Conservation (phyloP, 2,329 filamentous ascomycete species). For the Basipetospora chlamydospora region DNA sequence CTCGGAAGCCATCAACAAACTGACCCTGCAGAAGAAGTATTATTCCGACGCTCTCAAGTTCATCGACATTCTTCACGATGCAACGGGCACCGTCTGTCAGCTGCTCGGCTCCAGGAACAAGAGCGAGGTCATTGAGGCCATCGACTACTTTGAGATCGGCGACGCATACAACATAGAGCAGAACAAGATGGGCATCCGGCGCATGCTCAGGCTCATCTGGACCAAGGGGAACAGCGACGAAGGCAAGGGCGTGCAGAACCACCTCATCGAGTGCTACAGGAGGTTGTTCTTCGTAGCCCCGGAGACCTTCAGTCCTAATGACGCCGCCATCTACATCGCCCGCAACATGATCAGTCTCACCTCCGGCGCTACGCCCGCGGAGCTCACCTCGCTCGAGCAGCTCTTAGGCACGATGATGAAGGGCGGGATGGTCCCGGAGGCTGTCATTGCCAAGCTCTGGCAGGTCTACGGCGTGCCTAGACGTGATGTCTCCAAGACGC, state of each 20-base stretch:
- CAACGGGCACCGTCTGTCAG: slow-evolving; percentile 69
- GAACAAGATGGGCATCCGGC: slow-evolving; percentile 79
- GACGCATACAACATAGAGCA: slow-evolving; percentile 95
- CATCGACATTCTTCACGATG: slow-evolving; percentile 77
- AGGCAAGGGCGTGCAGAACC: slow-evolving; percentile 92
- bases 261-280: slow-evolving; percentile 94
- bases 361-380: slow-evolving; percentile 85
- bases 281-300: slow-evolving; percentile 93
- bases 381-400: slow-evolving; percentile 90
- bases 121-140: slow-evolving; percentile 95
- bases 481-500: slow-evolving; percentile 80
- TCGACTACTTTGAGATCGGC: slow-evolving; percentile 93
- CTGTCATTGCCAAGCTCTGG: slow-evolving; percentile 87
- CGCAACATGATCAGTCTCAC: slow-evolving; percentile 99
- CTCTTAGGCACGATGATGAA: slow-evolving; percentile 97
- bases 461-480: slow-evolving; percentile 93
- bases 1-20: slow-evolving; percentile 72
- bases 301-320: slow-evolving; percentile 72
- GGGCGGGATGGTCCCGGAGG: slow-evolving; percentile 68
- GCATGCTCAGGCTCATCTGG: slow-evolving; percentile 96
- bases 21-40: slow-evolving; percentile 79
- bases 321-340: slow-evolving; percentile 88
- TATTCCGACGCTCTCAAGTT: slow-evolving; percentile 89
- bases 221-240: slow-evolving; percentile 99
- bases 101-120: slow-evolving; percentile 91